Evolutionary conservation across 208 protist genomes (phyloP).

Genomic region (Sergeia podlipaevii): DNA sequence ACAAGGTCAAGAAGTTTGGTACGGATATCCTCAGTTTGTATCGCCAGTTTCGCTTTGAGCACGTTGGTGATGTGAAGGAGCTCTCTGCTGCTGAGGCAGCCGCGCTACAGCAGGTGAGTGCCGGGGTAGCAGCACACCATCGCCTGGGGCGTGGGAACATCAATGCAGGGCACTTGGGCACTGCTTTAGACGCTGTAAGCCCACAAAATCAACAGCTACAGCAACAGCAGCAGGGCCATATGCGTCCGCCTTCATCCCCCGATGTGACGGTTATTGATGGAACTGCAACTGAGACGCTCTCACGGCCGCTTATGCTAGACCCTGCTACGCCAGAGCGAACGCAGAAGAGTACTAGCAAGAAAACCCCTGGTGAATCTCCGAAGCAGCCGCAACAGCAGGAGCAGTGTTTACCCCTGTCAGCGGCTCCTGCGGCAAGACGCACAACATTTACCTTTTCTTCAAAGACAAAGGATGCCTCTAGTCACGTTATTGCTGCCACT

Average conservation of each 20-base stretch:
- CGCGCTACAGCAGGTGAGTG: conserved; percentile 44
- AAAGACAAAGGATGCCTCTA: neutral
- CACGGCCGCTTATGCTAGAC: conserved; percentile 13
- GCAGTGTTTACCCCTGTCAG: neutral
- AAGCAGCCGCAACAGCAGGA: neutral
- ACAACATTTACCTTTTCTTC: conserved; percentile 30
- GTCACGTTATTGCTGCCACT: too few relatives aligned
- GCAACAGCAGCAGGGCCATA: neutral
- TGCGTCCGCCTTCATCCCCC: too few relatives aligned
- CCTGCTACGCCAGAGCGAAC: conserved; percentile 36
- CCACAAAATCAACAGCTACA: neutral
- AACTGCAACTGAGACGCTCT: neutral
- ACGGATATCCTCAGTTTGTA: conserved; percentile 72
- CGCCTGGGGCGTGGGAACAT: conserved; percentile 28
- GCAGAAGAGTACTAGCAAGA: conserved; percentile 1
- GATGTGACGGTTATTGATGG: neutral
- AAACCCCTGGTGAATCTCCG: neutral
- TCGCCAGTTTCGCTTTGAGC: conserved; percentile 64
- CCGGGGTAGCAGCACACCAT: conserved; percentile 33
- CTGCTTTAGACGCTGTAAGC: neutral
- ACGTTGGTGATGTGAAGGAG: conserved; percentile 81
- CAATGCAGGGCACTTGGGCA: neutral
- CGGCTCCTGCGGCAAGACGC: conserved; percentile 7
- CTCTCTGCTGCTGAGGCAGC: conserved; percentile 50
- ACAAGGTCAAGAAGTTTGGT: conserved; percentile 86